Base-by-base conservation (phyloP, 2,329 filamentous ascomycete genomes). In the Monosporascus sp. region DNA sequence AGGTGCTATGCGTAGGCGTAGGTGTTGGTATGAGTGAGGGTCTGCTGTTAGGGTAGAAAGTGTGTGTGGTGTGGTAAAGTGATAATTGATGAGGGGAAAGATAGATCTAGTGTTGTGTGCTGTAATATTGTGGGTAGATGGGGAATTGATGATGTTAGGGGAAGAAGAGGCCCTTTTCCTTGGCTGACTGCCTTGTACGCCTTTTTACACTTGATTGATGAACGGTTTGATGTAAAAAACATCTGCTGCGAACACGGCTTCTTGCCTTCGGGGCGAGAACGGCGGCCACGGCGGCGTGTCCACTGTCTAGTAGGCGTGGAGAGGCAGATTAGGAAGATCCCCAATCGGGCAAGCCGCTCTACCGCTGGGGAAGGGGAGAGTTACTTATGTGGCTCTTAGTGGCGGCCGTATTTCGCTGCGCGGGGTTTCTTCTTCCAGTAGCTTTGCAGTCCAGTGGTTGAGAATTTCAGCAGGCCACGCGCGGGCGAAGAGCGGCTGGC, bases 81-180 rank as follows among this genome's bases (percentile, higher is more conserved):
- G 31, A 14, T 14, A 11, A 34, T 46, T 46, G 43, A 24, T 46
- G 43, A 46, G 43, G 43, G 43, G 43, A 46, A 46, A 46, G 17
- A 19, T n/a, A 41, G 38, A 41, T 41, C 38, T 11, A 41, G 19
- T n/a, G 17, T 41, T 20, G 7, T 41, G 17, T 20, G 17, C 17
- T n/a, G 38, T 41, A 41, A 41, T 41, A 46, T 46, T 46, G 43
- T 46, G 43, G 43, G 43, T 46, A 26, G 43, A 46, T 46, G 43
- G 43, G 43, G 43, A 46, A 46, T 45, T 26, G 43, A 26, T 46
- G 43, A 46, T 26, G 43, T 17, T 46, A 46, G 43, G 31, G 43
- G 43, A 24, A 44, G 41, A 46, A 46, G 16, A 46, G 26, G 22
- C 26, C 24, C 22, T 7, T 17, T 14, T 2, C 43, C 43, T n/a